Conservation (phyloP, 2,329 filamentous ascomycete genomes). For the Corinectria fuckeliana region DNA sequence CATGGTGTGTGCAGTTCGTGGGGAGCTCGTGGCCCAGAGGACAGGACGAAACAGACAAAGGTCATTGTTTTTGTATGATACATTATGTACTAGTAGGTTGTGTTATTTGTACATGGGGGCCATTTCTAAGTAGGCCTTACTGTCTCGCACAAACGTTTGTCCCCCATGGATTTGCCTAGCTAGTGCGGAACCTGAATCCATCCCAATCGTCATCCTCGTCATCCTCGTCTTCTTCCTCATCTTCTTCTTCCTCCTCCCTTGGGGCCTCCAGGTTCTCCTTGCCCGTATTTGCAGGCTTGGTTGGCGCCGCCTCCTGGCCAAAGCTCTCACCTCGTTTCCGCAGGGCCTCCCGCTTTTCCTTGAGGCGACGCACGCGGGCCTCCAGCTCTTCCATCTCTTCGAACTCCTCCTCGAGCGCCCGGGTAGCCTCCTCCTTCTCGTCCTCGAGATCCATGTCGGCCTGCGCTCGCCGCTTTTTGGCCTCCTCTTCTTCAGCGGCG, state of each 20-base stretch:
- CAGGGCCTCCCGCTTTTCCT: slow-evolving; percentile 74
- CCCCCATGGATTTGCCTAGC: neutral
- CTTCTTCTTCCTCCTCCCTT: slow-evolving; percentile 46
- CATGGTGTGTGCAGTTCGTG: neutral
- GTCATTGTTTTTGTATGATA: slow-evolving; percentile 32
- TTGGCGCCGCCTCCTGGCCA: slow-evolving; percentile 37
- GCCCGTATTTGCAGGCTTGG: slow-evolving; percentile 21
- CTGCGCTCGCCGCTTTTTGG: slow-evolving; percentile 59
- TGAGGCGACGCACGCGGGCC: slow-evolving; percentile 70
- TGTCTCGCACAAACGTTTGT: neutral
- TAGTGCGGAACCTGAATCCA: slow-evolving; percentile 58
- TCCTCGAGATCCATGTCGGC: slow-evolving; percentile 64
- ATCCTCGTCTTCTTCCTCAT: slow-evolving; percentile 57
- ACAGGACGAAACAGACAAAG: neutral
- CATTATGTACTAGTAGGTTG: slow-evolving; percentile 37
- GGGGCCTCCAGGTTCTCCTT: slow-evolving; percentile 41
- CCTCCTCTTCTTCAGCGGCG: slow-evolving; percentile 56
- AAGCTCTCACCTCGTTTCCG: slow-evolving; percentile 48
- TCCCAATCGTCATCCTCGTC: slow-evolving; percentile 63
- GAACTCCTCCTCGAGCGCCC: slow-evolving; percentile 77
- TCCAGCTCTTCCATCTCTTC: slow-evolving; percentile 85
- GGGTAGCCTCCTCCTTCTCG: slow-evolving; percentile 77
- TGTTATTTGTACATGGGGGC: slow-evolving; percentile 31
- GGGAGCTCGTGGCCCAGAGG: neutral
- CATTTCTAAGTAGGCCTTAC: slow-evolving; percentile 7